A percentile compares a stretch with the other conserved stretches of the same genome.
Evolutionary conservation across 805 yeast species (phyloP).

Genomic region (Scheffersomyces ergatensis): DNA sequence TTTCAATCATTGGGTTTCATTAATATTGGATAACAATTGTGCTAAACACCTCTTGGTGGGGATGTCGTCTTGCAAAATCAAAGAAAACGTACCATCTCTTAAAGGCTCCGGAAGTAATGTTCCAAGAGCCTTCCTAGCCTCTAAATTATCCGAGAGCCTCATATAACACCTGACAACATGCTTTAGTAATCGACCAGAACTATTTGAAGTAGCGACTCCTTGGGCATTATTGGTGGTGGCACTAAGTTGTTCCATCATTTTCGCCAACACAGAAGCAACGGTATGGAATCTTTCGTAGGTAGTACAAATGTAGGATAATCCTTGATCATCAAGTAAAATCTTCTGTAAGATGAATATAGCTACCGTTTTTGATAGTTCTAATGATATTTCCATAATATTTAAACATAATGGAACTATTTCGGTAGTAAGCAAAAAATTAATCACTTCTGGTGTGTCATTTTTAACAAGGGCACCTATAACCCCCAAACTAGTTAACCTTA

Average conservation of each 20-base stretch:
- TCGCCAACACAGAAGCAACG: conserved; percentile 81
- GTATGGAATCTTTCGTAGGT: conserved; percentile 94
- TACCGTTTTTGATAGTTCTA: conserved; percentile 91
- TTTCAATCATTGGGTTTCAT: conserved; percentile 13
- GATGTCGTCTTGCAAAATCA: conserved; percentile 77
- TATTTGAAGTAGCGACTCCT: conserved; percentile 25
- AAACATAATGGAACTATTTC: conserved; percentile 94
- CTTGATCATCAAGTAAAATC: conserved; percentile 87
- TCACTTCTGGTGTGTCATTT: conserved; percentile 93
- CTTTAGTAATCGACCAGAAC: conserved; percentile 79
- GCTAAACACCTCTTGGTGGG: conserved; percentile 86
- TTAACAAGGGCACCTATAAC: conserved; percentile 96
- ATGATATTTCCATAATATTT: conserved; percentile 91
- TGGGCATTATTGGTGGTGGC: conserved; percentile 50
- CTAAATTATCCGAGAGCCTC: conserved; percentile 83
- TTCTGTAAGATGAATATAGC: conserved; percentile 96
- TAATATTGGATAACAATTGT: conserved; percentile 69
- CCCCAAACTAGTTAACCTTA: conserved; percentile 89
- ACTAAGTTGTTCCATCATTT: conserved; percentile 81
- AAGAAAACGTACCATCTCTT: conserved; percentile 81
- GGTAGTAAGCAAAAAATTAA: conserved; percentile 86
- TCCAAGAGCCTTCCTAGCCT: conserved; percentile 84
- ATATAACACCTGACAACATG: conserved; percentile 94
- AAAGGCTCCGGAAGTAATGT: conserved; percentile 84
- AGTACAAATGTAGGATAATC: conserved; percentile 88